These are phyloP conservation scores for Nymphaea thermarum DNA, from an alignment of 164 flowering plant genomes.

Conservation along the genomic window DNA sequence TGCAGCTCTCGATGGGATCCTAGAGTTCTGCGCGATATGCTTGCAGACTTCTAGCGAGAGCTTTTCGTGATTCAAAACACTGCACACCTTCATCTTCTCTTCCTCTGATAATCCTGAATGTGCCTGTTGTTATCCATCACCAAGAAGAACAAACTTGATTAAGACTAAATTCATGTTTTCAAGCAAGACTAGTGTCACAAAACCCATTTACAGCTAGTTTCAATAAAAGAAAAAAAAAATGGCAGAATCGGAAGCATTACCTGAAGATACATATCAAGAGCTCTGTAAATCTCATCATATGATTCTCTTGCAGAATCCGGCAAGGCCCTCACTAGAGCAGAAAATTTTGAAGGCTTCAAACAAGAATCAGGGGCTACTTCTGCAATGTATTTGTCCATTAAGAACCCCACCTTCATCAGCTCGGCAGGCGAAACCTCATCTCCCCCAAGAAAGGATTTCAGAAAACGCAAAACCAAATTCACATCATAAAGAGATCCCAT, in stretches of 20 bases:
- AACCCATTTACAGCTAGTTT: no score
- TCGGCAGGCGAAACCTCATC: constrained; percentile 13
- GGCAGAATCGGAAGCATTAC: constrained; percentile 18
- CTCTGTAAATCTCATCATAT: constrained; percentile 47
- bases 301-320: constrained; percentile 72
- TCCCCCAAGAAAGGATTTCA: constrained; percentile 36
- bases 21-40: constrained; percentile 1
- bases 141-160: background rate
- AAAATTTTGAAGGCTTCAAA: constrained; percentile 56
- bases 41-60: constrained; percentile 1
- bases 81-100: constrained; percentile 2
- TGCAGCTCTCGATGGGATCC: constrained; percentile 1
- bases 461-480: constrained; percentile 49
- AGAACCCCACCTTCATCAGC: constrained; percentile 34
- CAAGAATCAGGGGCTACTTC: constrained; percentile 74
- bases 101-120: constrained; percentile 31
- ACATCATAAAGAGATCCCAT: constrained; percentile 48
- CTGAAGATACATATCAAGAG: constrained; percentile 68
- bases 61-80: background rate
- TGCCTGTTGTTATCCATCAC: constrained; percentile 24
- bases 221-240: background rate
- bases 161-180: background rate
- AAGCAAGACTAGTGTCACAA: no score
- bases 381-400: constrained; percentile 50
- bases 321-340: constrained; percentile 33